Percentiles rank a stretch among this genome's conserved stretches.
Conservation (phyloP, 169 alveolate genomes). For the Eimeria praecox region DNA sequence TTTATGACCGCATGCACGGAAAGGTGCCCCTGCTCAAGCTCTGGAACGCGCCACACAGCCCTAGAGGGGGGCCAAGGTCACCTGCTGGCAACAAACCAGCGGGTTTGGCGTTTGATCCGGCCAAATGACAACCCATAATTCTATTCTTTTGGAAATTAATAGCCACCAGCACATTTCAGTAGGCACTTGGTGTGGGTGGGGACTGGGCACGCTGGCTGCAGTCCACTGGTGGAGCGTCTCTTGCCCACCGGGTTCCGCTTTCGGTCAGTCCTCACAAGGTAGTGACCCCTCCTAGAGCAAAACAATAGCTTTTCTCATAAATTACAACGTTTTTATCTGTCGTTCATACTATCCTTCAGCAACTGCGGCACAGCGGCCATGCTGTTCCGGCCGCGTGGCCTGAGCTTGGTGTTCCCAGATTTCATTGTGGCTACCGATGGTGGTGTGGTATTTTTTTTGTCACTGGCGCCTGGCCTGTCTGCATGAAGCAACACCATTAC, state of each 20-base stretch:
- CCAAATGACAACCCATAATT: background rate
- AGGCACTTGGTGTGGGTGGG: background rate
- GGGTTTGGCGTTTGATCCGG: background rate
- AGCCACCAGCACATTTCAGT: background rate
- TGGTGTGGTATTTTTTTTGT: background rate
- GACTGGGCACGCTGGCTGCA: slow-evolving; percentile 44
- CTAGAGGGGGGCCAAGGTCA: background rate
- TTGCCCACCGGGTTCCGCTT: background rate
- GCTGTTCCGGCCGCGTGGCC: background rate
- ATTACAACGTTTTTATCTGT: background rate
- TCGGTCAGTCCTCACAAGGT: slow-evolving; percentile 17
- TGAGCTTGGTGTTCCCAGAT: background rate
- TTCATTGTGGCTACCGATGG: background rate
- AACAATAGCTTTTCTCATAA: background rate
- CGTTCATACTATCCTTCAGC: background rate
- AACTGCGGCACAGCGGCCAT: background rate
- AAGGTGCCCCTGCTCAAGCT: slow-evolving; percentile 8
- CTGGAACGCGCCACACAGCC: background rate
- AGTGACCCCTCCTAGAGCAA: background rate
- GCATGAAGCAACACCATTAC: background rate
- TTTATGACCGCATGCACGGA: background rate
- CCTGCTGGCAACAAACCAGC: background rate
- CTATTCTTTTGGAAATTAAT: background rate
- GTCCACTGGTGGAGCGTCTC: slow-evolving; percentile 60
- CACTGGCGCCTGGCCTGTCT: background rate